These are phyloP conservation scores for Termitomyces sp. DNA, from an alignment of 768 basidiomycete species.

Conservation along the genomic window DNA sequence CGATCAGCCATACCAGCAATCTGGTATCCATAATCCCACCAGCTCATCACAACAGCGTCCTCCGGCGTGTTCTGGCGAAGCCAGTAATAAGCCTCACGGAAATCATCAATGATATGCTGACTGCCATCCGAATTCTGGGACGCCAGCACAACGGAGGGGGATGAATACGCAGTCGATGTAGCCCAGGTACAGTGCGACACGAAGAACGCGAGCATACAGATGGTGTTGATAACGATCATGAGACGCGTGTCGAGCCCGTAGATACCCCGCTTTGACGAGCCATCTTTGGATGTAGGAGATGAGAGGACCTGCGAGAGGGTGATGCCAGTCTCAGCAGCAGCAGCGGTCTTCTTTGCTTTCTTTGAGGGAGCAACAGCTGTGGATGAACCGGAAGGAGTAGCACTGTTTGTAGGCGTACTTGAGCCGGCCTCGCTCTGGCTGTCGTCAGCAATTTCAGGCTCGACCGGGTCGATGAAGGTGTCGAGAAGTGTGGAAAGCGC, in stretches of 20 bases:
- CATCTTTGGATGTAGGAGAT: constrained; percentile 30
- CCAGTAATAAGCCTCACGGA: constrained; percentile 99
- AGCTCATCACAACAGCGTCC: constrained; percentile 94
- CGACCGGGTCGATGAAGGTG: constrained; percentile 82
- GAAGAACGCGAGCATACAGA: constrained; percentile 83
- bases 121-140: constrained; percentile 78
- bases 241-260: constrained; percentile 85
- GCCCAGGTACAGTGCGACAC: constrained; percentile 98
- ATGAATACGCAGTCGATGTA: constrained; percentile 92
- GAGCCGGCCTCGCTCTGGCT: constrained; percentile 21
- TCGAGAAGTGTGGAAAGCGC: constrained; percentile 87
- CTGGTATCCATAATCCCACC: constrained; percentile 99
- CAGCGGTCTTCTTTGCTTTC: constrained; percentile 59
- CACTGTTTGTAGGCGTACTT: constrained; percentile 2
- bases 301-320: constrained; percentile 41
- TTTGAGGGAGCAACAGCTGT: constrained; percentile 41
- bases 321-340: constrained; percentile 29
- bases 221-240: constrained; percentile 68
- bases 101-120: constrained; percentile 96
- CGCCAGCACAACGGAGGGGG: constrained; percentile 93
- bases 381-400: constrained; percentile 21
- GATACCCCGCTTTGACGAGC: constrained; percentile 57
- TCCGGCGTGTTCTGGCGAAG: constrained; percentile 91
- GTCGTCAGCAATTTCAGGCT: constrained; percentile 51
- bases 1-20: constrained; percentile 99